Evolutionary conservation across 2,329 filamentous ascomycete species (phyloP), one percentile per base, ranked within the genome.

Genomic region (Talaromyces islandicus): DNA sequence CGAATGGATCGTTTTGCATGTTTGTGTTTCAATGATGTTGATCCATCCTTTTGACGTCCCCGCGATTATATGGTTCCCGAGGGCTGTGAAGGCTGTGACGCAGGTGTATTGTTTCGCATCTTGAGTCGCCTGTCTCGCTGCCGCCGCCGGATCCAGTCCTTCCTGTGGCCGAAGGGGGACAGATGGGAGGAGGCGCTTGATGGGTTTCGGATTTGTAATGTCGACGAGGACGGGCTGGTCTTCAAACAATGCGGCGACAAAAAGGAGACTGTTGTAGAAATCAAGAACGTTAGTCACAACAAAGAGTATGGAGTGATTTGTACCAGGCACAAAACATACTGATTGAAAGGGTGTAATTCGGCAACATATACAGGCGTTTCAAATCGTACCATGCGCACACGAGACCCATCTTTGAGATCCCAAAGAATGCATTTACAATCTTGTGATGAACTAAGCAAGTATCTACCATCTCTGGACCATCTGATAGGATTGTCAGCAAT

Each of bases 361-460:
- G 93, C 95, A 67, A 95, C 96, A 77, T 97, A 99, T 35, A 96
- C 90, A 0, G 93, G 92, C 3, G 92, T 91, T 65, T 93, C 88
- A 70, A 99, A 96, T 65, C 92, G 89, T 68, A 97, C 89, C 66
- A 91, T 92, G 65, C 92, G 88, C 69, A 92, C 80, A 62, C 90
- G 81, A 64, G 81, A 81, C 70, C 87, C 85, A 74, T 88, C 83
- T 70, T 88, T 83, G 61, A 99, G 80, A 75, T 99, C 94, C 94
- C 94, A 99, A 0, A 99, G 82, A 56, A 96, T 92, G 64, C 90
- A 92, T 76, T 95, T 96, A 90, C 93, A 97, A 70, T 96, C 94
- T 73, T 97, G 91, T 51, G 92, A 96, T 11, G 92, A 90, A 61
- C 91, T 96, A 60, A 99, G 84, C 57, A 99, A 81, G 75, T 96